These are phyloP conservation scores for Apophysomyces variabilis DNA, from an alignment of 371 early-diverging fungal genomes.

Conservation along the genomic window DNA sequence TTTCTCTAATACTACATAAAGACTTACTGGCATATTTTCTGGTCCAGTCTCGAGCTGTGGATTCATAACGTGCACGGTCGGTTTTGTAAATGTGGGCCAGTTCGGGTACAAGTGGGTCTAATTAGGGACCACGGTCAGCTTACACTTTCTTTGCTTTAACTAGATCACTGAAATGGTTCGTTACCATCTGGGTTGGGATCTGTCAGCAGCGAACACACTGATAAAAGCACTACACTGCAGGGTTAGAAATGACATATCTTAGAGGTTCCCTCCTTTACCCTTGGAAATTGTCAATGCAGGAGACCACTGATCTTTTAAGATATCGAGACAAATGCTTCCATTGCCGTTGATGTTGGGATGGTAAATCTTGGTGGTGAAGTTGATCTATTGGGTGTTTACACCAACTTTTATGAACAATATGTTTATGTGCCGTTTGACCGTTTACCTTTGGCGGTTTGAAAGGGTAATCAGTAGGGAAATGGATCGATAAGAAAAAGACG, in stretches of 20 bases:
- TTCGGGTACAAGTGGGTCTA: conserved; percentile 94
- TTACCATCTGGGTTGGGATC: conserved; percentile 95
- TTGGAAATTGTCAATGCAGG: conserved; percentile 98
- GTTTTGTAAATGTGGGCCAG: conserved; percentile 97
- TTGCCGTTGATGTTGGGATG: conserved; percentile 99
- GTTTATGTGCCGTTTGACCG: too few species aligned
- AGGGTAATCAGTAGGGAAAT: conserved; percentile 99
- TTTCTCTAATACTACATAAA: background rate
- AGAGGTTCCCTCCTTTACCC: conserved; percentile 46
- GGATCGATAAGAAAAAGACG: conserved; percentile 97
- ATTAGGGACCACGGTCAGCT: background rate
- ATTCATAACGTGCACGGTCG: conserved; percentile 86
- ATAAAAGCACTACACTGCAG: conserved; percentile 79
- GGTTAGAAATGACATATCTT: conserved; percentile 5
- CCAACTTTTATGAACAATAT: too few species aligned
- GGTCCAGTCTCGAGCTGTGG: conserved; percentile 93
- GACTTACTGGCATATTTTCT: conserved; percentile 81
- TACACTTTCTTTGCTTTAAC: background rate
- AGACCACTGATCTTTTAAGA: conserved; percentile 98
- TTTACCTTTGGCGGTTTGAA: conserved; percentile 97
- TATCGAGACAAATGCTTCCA: conserved; percentile 98
- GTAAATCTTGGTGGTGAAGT: conserved; percentile 97
- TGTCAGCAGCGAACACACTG: conserved; percentile 96
- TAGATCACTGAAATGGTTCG: conserved; percentile 1
- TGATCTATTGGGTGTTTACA: conserved; percentile 58